Evolutionary conservation across 108 stramenopile genomes (phyloP).

Genomic region (Parmales sp.): DNA sequence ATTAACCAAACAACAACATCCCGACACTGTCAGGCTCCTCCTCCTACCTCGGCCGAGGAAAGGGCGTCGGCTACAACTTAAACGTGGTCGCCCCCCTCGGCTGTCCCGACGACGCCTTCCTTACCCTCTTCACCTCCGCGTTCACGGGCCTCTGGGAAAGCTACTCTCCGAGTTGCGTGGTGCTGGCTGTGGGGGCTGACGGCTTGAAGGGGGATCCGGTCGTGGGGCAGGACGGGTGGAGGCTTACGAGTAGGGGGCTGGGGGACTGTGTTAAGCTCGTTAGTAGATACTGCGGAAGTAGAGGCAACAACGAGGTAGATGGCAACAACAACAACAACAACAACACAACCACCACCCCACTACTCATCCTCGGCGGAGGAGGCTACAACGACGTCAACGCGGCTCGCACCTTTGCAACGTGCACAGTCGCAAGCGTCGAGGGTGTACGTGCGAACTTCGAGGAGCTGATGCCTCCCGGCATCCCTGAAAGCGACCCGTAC

Average conservation of each 20-base stretch:
- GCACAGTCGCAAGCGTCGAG: slow-evolving; percentile 48
- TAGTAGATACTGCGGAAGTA: not conserved
- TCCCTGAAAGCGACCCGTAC: too few species aligned
- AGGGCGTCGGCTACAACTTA: slow-evolving; percentile 37
- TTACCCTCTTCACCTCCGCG: slow-evolving; percentile 20
- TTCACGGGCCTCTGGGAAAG: slow-evolving; percentile 19
- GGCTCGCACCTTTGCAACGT: slow-evolving; percentile 31
- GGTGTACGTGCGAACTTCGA: too few species aligned
- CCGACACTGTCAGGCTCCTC: too few species aligned
- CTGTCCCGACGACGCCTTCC: slow-evolving; percentile 21
- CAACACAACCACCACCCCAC: slow-evolving; percentile 21
- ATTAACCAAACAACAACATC: too few species aligned
- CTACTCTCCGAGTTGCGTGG: slow-evolving; percentile 33
- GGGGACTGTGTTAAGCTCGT: slow-evolving; percentile 23
- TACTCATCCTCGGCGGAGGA: slow-evolving; percentile 40
- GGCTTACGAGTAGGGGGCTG: slow-evolving; percentile 31
- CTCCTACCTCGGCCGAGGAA: too few species aligned
- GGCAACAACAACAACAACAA: not conserved
- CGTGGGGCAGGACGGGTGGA: slow-evolving; percentile 38
- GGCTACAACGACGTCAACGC: slow-evolving; percentile 38
- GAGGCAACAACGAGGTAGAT: slow-evolving; percentile 5
- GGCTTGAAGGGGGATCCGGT: slow-evolving; percentile 37
- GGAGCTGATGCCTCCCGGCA: too few species aligned
- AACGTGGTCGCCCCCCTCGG: slow-evolving; percentile 37
- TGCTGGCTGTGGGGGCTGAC: slow-evolving; percentile 42